Base-by-base conservation (phyloP, 164 flowering plant genomes). In the Aristolochia fimbriata region DNA sequence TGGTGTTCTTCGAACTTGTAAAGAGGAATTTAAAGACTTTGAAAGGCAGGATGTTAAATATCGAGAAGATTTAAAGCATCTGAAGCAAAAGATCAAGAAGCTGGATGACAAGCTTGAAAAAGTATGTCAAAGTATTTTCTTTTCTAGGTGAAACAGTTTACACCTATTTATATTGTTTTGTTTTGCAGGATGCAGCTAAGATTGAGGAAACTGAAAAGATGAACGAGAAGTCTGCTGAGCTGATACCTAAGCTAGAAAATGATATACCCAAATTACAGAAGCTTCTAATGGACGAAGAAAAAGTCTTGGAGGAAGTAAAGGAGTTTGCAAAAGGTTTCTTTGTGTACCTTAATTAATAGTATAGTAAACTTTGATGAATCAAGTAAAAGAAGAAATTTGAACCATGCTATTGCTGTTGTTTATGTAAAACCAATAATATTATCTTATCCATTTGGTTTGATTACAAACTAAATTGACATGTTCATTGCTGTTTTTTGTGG, bases 11-110 rank as follows among this genome's bases (percentile, higher is more conserved):
- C 74, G 74, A 62, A 67, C 47, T 15, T 79, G 84, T 66, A 93
- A 86, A 71, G 94, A 90, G 49, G 82, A 83, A 66, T 90, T 93
- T 57, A 90, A 88, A 70, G 95, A 93, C 60, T 93, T 93, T 77
- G 99, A 90, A 73, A 82, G 97, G 76, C 95, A 84, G 77, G 95
- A 93, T 76, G 78, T 89, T 55, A 88, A 93, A 66, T 70, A 84
- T 48, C 73, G 88, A 23, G 97, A 93, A 71, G 96, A 88, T 76
- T 66, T 82, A 41, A 90, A 88, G 77, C 94, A 90, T 75, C 70
- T 70, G 78, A 87, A 86, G 73, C 94, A 86, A 60, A 88, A 82
- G 75, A 74, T 84, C 43, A 90, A 86, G 74, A 93, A 90, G 76
- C 80, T 90, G 27, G 83, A 83, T 11, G 98, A 90, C 25, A 93